Percentiles rank a stretch among this genome's conserved stretches.
Conservation (phyloP, 1,284 basidiomycete species). For the Apiotrichum mycotoxinovorans region DNA sequence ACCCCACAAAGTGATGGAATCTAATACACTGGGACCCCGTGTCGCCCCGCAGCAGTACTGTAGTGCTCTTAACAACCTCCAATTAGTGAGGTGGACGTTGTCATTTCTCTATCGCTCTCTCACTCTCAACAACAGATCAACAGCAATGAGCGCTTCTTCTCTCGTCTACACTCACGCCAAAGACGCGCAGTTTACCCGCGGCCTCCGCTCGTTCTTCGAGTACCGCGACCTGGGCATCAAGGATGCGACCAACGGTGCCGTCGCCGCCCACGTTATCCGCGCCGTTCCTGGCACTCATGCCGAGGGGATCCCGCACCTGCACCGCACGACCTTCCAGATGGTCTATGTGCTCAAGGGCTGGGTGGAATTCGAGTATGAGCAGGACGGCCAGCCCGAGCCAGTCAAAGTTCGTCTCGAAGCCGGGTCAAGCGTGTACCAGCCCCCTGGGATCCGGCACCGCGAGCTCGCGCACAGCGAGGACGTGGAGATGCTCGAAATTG, state of each 20-base stretch:
- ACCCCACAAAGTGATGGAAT: no score
- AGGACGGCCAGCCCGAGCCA: not conserved
- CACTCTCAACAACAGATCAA: not conserved
- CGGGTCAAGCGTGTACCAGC: constrained; percentile 10
- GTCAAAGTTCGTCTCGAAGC: constrained; percentile 4
- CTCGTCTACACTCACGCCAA: constrained; percentile 2
- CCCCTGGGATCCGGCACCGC: constrained; percentile 11
- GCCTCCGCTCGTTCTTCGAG: constrained; percentile 15
- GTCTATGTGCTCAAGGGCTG: constrained; percentile 13
- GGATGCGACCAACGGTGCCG: constrained; percentile 5
- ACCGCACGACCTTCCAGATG: constrained; percentile 10
- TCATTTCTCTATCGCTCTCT: not conserved
- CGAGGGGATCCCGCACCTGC: constrained; percentile 2
- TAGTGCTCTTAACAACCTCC: no score
- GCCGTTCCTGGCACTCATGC: constrained; percentile 5
- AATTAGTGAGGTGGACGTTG: no score
- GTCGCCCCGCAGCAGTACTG: no score
- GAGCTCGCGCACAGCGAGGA: constrained; percentile 13
- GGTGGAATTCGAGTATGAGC: constrained; percentile 15
- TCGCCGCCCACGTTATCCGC: constrained; percentile 10
- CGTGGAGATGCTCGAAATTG: constrained; percentile 14
- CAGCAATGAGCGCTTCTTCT: not conserved
- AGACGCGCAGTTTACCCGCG: constrained; percentile 7
- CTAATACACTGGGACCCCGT: no score
- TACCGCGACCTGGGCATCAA: constrained; percentile 13